Percentiles rank a stretch among this genome's conserved stretches.
Conservation (phyloP, 306 rosid species). For the Vigna mungo region DNA sequence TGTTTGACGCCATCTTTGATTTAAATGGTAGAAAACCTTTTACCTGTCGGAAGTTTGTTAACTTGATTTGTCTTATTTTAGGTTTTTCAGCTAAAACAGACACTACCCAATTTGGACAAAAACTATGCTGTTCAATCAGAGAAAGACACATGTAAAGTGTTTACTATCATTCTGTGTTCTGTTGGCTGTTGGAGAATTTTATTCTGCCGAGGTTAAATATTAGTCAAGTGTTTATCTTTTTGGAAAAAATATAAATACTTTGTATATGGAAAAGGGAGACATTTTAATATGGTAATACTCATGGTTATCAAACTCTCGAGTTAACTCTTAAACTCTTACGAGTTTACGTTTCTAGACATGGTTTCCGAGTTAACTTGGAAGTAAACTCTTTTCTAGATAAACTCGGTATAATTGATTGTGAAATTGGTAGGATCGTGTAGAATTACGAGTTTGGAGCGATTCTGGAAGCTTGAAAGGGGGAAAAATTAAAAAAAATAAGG, state of each 20-base stretch:
- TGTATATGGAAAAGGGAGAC: constrained; percentile 6
- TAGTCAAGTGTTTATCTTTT: no score
- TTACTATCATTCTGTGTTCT: constrained; percentile 30
- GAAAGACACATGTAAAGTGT: constrained; percentile 71
- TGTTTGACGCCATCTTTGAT: constrained; percentile 31
- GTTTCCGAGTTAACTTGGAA: no score
- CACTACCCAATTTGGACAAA: constrained; percentile 75
- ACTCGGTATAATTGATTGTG: no score
- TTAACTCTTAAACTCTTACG: no score
- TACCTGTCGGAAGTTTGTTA: constrained; percentile 12
- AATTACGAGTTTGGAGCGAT: no score
- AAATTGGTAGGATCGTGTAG: no score
- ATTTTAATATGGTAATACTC: not conserved
- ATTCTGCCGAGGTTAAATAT: constrained; percentile 24
- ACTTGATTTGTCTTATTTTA: constrained; percentile 50
- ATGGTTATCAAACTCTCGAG: no score
- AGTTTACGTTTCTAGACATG: no score
- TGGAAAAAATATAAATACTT: not conserved
- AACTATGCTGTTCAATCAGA: constrained; percentile 85
- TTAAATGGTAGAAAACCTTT: constrained; percentile 25
- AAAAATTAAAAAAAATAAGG: no score
- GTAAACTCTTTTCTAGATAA: no score
- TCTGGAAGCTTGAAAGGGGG: no score
- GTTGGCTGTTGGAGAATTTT: constrained; percentile 34
- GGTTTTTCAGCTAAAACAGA: constrained; percentile 79